These are phyloP conservation scores for Kazachstania sp. DNA, from an alignment of 1,139 yeast species.

Conservation along the genomic window DNA sequence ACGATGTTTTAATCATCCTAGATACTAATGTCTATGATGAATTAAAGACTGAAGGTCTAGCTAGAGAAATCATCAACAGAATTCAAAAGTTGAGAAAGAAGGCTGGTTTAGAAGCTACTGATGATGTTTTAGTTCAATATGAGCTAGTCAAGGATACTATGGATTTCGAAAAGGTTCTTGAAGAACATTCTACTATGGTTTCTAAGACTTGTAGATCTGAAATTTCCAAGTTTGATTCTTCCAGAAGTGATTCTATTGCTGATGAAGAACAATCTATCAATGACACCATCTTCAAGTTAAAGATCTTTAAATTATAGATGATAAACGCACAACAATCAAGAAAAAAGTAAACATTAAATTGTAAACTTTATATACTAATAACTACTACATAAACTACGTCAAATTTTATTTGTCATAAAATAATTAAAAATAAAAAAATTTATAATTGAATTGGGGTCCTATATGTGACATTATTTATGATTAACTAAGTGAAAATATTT, in stretches of 20 bases:
- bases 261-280: slow-evolving; percentile 89
- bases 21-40: slow-evolving; percentile 86
- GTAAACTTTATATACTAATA: background rate
- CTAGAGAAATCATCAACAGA: slow-evolving; percentile 93
- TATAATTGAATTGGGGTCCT: background rate
- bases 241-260: slow-evolving; percentile 47
- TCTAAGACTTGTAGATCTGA: slow-evolving; percentile 63
- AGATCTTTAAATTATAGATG: slow-evolving; percentile 49
- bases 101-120: slow-evolving; percentile 90
- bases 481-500: too few relatives aligned
- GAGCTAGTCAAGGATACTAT: slow-evolving; percentile 61
- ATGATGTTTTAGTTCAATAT: slow-evolving; percentile 85
- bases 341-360: background rate
- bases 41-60: slow-evolving; percentile 85
- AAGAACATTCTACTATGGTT: slow-evolving; percentile 57
- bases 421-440: background rate
- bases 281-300: slow-evolving; percentile 72
- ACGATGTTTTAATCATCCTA: slow-evolving; percentile 78
- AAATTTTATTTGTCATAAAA: background rate
- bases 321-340: background rate
- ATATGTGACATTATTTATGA: too few relatives aligned
- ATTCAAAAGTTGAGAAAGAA: slow-evolving; percentile 97
- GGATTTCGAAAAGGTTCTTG: slow-evolving; percentile 55
- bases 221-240: slow-evolving; percentile 31
- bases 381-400: background rate